phyloP scores from a whole-genome alignment of 2,329 filamentous ascomycete species.

The Aspergillus melleus region DNA sequence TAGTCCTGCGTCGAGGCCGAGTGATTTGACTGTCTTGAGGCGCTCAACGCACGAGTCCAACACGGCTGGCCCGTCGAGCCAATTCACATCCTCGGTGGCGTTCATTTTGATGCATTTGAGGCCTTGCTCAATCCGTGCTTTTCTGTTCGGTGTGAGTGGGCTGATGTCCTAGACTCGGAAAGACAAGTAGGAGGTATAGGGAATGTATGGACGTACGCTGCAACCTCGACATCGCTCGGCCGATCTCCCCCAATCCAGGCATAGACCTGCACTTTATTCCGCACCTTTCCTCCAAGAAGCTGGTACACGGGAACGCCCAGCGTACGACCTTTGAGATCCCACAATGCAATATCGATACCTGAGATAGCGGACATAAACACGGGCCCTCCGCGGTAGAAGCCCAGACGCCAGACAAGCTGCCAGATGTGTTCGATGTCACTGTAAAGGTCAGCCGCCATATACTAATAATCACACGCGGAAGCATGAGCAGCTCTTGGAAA shows the following conservation, averaged over 20 bases:
- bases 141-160: slow-evolving; percentile 33
- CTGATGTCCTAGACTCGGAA: neutral
- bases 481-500: neutral
- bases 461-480: neutral
- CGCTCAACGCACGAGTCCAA: slow-evolving; percentile 66
- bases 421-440: slow-evolving; percentile 81
- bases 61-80: slow-evolving; percentile 70
- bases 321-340: slow-evolving; percentile 72
- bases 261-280: slow-evolving; percentile 70
- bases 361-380: slow-evolving; percentile 79
- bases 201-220: slow-evolving; percentile 39
- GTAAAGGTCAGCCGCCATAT: neutral
- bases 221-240: slow-evolving; percentile 63
- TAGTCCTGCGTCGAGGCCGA: slow-evolving; percentile 73
- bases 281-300: slow-evolving; percentile 71
- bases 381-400: slow-evolving; percentile 75
- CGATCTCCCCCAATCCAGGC: slow-evolving; percentile 77
- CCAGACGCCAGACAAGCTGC: slow-evolving; percentile 69
- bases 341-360: slow-evolving; percentile 76
- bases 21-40: slow-evolving; percentile 65
- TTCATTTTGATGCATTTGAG: slow-evolving; percentile 71
- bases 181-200: neutral
- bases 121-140: slow-evolving; percentile 42
- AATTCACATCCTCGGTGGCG: slow-evolving; percentile 71
- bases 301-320: slow-evolving; percentile 70